Conservation (phyloP, 1,284 basidiomycete species). For the Ganoderma leucocontextum region DNA sequence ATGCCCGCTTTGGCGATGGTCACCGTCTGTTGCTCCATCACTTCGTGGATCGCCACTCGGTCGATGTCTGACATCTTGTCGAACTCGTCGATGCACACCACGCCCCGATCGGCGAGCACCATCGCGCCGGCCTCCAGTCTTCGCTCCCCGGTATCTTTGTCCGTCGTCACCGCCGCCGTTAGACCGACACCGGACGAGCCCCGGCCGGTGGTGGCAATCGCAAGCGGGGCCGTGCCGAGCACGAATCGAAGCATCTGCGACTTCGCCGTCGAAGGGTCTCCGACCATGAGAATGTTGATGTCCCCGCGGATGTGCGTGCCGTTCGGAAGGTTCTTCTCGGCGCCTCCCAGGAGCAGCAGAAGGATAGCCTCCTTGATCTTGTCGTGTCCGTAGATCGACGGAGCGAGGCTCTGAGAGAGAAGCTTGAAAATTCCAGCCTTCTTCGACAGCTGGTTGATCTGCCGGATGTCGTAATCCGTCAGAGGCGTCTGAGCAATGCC, state of each 20-base stretch:
- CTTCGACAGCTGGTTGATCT: constrained; percentile 95
- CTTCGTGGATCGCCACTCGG: constrained; percentile 99
- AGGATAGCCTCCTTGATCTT: constrained; percentile 96
- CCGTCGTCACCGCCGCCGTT: constrained; percentile 98
- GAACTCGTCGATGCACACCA: constrained; percentile 99
- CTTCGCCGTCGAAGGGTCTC: constrained; percentile 98
- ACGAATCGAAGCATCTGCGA: constrained; percentile 97
- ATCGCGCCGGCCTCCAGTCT: constrained; percentile 98
- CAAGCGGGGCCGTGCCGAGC: constrained; percentile 94
- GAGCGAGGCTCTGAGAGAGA: constrained; percentile 94
- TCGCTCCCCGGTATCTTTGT: constrained; percentile 97
- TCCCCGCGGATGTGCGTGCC: constrained; percentile 99
- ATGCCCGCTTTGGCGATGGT: constrained; percentile 99
- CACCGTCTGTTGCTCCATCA: constrained; percentile 99
- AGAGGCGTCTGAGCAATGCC: constrained; percentile 94
- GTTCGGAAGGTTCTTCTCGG: constrained; percentile 97
- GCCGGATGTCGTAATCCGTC: constrained; percentile 95
- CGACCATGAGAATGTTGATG: constrained; percentile 99
- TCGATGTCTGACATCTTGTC: constrained; percentile 99
- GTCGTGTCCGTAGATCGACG: constrained; percentile 97
- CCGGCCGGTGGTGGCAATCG: constrained; percentile 97
- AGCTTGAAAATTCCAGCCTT: constrained; percentile 87
- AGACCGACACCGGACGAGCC: constrained; percentile 98
- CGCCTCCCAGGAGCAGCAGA: constrained; percentile 92
- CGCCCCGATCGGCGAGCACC: constrained; percentile 99